Base-by-base conservation (phyloP, 2,329 filamentous ascomycete genomes). In the Aspergillus sp. region DNA sequence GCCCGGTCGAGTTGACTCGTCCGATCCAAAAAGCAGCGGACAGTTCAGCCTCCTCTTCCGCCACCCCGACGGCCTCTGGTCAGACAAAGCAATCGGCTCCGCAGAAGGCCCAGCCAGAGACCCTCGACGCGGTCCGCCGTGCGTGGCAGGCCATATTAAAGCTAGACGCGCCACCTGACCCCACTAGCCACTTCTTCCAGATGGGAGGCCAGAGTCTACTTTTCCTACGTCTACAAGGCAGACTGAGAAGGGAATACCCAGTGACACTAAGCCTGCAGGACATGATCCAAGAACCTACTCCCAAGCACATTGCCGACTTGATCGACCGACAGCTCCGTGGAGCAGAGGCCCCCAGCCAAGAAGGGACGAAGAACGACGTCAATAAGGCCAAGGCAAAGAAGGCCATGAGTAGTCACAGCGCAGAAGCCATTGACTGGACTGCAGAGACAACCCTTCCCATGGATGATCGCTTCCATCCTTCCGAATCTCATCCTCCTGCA, bases 131-230 rank as follows among this genome's bases (percentile, higher is more conserved):
- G 3, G 53, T 55, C 5, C 15, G 39, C 23, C 32, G 42, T 13
- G 25, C 25, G 23, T 55, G 39, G n/a, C 53, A 39, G 39, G 39
- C 41, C 8, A 41, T 55, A 11, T 17, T 55, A 23, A 55, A 47
- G 25, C 53, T 55, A 19, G 53, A 55, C 8, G 32, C n/a, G 15
- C 21, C 17, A 5, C 19, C 41, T 15, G 21, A 32, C 2, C 53
- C 53, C 39, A 48, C 39, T 10, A 41, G 41, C 53, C 44, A 39
- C 17, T 55, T 55, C 39, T 55, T 55, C 8, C 39, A 38, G 25
- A 38, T 55, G 17, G 53, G 53, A 8, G 53, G 53, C 8, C 41
- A 55, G 13, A 55, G 53, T 47, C 27, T 55, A 11, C 23, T 55
- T 13, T 19, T 47, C n/a, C 39, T 55, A 7, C 53, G 53, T 27